phyloP scores from a whole-genome alignment of 176 grass and related monocot genomes.

The Eragrostis nindensis region DNA sequence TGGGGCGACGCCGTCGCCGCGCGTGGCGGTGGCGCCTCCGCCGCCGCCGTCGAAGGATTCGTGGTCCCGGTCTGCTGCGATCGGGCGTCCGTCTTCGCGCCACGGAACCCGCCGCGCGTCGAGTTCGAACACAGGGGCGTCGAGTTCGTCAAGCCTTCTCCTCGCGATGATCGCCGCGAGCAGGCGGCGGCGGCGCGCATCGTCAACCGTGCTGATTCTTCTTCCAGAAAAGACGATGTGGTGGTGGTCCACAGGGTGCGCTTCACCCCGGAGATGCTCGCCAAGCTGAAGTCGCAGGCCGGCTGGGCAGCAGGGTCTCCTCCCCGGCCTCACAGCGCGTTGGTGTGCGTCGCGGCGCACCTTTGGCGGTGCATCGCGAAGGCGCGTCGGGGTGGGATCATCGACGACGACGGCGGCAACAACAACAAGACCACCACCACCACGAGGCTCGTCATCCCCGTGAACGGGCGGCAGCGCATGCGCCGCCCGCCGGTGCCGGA shows the following conservation, averaged over 20 bases:
- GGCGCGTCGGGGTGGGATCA: neutral
- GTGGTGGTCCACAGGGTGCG: neutral
- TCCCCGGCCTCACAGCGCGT: neutral
- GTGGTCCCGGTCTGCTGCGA: neutral
- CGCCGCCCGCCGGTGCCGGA: neutral
- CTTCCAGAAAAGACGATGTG: neutral
- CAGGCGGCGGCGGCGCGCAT: no score
- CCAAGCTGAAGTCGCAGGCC: neutral
- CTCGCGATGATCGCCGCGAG: no score
- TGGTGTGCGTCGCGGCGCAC: neutral
- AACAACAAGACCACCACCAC: no score
- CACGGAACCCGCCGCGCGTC: neutral
- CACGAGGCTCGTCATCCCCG: neutral
- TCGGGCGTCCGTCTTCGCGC: constrained; percentile 9
- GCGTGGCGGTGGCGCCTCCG: neutral
- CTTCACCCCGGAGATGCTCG: neutral
- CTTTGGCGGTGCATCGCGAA: neutral
- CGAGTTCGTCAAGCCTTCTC: neutral
- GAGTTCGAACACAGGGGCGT: constrained; percentile 18
- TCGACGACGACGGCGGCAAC: no score
- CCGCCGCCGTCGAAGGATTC: neutral
- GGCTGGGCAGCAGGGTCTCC: neutral
- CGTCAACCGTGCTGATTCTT: neutral
- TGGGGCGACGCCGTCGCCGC: constrained; percentile 32
- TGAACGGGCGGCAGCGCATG: neutral